Evolutionary conservation across 1,284 basidiomycete species (phyloP).

Genomic region (Tremellales sp.): DNA sequence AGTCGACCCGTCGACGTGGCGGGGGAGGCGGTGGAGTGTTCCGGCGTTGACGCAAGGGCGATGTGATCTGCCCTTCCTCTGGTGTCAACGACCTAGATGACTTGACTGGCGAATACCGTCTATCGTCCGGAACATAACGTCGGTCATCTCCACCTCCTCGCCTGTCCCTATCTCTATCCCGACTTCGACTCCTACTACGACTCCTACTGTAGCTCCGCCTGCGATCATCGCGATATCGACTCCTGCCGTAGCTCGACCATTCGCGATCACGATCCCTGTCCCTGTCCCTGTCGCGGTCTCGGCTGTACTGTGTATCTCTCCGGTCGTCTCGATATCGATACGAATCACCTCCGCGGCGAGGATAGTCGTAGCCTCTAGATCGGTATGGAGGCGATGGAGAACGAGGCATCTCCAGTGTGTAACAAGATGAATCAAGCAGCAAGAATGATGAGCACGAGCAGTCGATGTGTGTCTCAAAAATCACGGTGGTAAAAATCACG

Average conservation of each 20-base stretch:
- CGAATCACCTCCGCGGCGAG: too few species aligned
- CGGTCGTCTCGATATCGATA: too few species aligned
- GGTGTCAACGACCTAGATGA: constrained; percentile 27
- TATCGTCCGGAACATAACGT: not conserved
- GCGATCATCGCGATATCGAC: not conserved
- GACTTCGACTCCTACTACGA: not conserved
- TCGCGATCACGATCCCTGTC: constrained; percentile 1
- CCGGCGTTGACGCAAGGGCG: constrained; percentile 12
- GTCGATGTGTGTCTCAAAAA: too few species aligned
- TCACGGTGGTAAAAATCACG: too few species aligned
- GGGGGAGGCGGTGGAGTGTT: constrained; percentile 16
- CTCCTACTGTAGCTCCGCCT: not conserved
- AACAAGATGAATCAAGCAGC: too few species aligned
- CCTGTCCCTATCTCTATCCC: constrained; percentile 1
- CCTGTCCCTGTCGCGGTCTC: constrained; percentile 3
- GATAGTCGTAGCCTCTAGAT: not conserved
- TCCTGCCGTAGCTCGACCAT: not conserved
- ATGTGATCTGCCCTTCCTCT: constrained; percentile 43
- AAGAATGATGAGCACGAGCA: too few species aligned
- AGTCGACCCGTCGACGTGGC: not conserved
- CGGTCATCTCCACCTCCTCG: not conserved
- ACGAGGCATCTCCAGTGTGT: too few species aligned
- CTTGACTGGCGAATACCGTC: constrained; percentile 2
- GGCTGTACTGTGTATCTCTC: constrained; percentile 8
- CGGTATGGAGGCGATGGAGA: not conserved